Conservation (phyloP, 306 rosid genomes). For the Corylus heterophylla region DNA sequence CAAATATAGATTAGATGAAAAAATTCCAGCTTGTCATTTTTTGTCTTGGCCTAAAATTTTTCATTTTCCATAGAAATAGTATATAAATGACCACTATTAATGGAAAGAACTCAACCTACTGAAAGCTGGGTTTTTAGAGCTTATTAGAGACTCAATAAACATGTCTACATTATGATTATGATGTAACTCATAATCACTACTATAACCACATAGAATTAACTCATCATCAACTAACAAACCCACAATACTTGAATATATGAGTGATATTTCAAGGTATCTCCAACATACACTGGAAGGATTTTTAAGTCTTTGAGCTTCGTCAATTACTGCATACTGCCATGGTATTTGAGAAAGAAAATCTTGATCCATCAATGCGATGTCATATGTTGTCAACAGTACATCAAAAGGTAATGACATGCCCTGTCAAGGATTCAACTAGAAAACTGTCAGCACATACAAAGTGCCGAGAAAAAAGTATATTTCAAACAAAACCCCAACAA, state of each 20-base stretch:
- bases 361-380: conserved; percentile 80
- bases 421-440: conserved; percentile 46
- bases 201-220: conserved; percentile 15
- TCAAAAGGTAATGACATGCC: conserved; percentile 67
- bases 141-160: background rate
- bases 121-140: background rate
- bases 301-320: conserved; percentile 97
- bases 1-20: background rate
- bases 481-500: conserved; percentile 5
- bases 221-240: background rate
- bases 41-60: background rate
- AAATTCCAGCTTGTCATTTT: background rate
- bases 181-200: conserved; percentile 6
- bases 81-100: background rate
- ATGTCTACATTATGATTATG: background rate
- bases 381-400: conserved; percentile 84
- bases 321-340: conserved; percentile 87
- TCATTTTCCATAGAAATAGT: background rate
- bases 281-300: conserved; percentile 86
- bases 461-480: conserved; percentile 7
- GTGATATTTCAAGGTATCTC: conserved; percentile 14
- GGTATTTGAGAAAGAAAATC: conserved; percentile 95
- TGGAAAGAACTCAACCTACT: too few species aligned
- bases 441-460: conserved; percentile 19
- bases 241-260: background rate